Percentiles rank a stretch among this genome's conserved stretches.
These are phyloP conservation scores for Coniochaeta ligniaria DNA, from an alignment of 2,329 filamentous ascomycete species.

Conservation along the genomic window DNA sequence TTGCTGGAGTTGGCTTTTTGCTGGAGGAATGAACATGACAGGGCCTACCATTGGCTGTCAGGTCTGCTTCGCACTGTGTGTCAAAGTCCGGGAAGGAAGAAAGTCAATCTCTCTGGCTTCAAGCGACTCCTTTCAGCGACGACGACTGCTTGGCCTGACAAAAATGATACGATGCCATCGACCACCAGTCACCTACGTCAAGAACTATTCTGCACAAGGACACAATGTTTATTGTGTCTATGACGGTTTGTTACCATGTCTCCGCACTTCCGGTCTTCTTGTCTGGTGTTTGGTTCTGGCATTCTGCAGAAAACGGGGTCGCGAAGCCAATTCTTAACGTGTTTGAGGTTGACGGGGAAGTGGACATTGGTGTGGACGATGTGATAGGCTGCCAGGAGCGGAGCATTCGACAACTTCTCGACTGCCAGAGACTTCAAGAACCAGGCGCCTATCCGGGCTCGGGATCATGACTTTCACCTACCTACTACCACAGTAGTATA, in stretches of 20 bases:
- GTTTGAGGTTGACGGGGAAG: conserved; percentile 1
- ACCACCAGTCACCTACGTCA: background rate
- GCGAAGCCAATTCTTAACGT: background rate
- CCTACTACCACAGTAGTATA: background rate
- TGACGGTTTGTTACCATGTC: background rate
- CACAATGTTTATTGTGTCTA: background rate
- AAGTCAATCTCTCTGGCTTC: background rate
- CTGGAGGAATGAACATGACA: background rate
- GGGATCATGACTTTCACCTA: no score
- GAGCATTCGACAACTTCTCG: background rate
- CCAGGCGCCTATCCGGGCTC: background rate
- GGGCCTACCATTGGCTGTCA: background rate
- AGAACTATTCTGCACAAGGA: background rate
- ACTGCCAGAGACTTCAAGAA: background rate
- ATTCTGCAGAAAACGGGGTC: background rate
- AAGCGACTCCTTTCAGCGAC: background rate
- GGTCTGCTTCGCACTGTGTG: background rate
- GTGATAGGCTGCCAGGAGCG: background rate
- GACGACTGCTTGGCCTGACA: background rate
- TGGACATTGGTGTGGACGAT: background rate
- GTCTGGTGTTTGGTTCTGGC: background rate
- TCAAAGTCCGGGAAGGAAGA: background rate
- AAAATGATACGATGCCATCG: background rate
- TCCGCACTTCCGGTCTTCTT: background rate
- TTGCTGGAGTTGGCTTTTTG: background rate